Evolutionary conservation across 345 rosid species (phyloP), one percentile per base, ranked within the genome.

Genomic region (Pistacia integerrima): DNA sequence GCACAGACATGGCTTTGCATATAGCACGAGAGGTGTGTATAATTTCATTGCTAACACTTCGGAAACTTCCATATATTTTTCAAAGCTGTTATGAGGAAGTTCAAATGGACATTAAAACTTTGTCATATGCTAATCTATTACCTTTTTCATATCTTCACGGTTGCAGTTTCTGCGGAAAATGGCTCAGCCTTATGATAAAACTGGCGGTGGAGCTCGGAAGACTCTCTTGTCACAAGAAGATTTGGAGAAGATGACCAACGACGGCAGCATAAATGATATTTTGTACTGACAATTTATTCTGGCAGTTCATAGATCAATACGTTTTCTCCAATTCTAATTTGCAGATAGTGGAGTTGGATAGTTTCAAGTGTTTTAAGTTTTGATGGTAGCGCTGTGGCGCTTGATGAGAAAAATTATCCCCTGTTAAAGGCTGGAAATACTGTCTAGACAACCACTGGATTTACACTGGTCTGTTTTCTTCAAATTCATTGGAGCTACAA

Each of bases 1-100:
- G 99, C 93, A 92, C 98, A 22, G 97, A 96, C 84, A 96, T 96
- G 99, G 99, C 97, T 73, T 79, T 93, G 64, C 91, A 92, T 77
- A 91, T 90, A 77, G 97, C 98, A 64, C 84, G 97, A 33, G 99
- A 96, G 99, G 99, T 92, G 69, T 58, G 73, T 44, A 12, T 7
- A 18, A 22, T 46, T 44, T 59, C 6, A 36, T 64, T 38, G 54
- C 38, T 38, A 38, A 64, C 3, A 16, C n/a, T 70, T n/a, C 0
- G 16, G 35, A 13, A 56, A 56, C 62, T 13, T 41, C 2, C 28
- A 16, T 28, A 11, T 38, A 11, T 28, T 7, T 44, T 28, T 25
- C 11, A 20, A 25, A 2, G 4, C 17, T 54, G 18, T 54, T 18
- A 52, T 52, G 18, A 52, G 11, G n/a, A 38, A 12, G 51, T 55